phyloP scores from a whole-genome alignment of 202 grass and related monocot genomes.

The Setaria viridis region DNA sequence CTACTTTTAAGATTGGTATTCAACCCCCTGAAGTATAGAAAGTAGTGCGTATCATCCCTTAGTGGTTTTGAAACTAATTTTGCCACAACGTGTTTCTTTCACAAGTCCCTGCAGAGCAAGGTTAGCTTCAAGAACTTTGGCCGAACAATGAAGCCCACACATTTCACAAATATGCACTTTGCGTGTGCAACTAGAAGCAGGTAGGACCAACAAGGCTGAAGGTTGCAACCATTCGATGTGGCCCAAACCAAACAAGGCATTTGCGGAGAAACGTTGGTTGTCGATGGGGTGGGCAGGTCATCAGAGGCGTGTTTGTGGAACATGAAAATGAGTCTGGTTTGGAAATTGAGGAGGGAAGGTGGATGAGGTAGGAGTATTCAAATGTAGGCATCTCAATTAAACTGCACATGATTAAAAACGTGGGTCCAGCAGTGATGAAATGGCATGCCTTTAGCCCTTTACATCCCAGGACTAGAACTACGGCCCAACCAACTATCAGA shows the following conservation, averaged over 20 bases:
- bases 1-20: not conserved
- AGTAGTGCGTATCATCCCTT: not conserved
- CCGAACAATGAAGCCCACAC: not conserved
- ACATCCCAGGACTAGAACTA: not conserved
- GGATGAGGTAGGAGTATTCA: not conserved
- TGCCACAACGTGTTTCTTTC: not conserved
- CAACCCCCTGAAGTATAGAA: not conserved
- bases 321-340: not conserved
- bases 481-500: not conserved
- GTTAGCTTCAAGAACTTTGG: not conserved
- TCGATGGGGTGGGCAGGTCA: not conserved
- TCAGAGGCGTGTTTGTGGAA: not conserved
- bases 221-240: too few relatives aligned
- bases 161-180: not conserved
- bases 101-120: not conserved
- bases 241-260: too few relatives aligned
- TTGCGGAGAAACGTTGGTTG: not conserved
- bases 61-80: not conserved
- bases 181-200: not conserved
- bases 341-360: not conserved
- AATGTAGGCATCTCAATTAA: not conserved
- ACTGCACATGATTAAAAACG: not conserved
- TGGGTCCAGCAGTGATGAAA: not conserved
- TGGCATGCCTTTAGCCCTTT: not conserved
- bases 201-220: not conserved